Evolutionary conservation across 1,139 yeast species (phyloP).

Genomic region (Eremothecium gossypii): DNA sequence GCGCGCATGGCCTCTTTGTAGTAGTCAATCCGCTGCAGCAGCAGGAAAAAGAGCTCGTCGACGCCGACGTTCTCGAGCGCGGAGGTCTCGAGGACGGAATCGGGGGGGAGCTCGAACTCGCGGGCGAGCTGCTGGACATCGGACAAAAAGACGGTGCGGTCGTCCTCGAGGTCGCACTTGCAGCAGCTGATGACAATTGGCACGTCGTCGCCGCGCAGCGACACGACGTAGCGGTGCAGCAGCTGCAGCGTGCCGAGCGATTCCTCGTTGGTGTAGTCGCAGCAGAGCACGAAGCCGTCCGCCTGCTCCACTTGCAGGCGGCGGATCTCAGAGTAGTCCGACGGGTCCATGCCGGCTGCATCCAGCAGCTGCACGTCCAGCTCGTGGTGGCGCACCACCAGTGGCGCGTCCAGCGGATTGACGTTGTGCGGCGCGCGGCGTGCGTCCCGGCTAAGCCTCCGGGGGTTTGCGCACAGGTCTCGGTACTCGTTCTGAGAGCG

Average conservation of each 20-base stretch:
- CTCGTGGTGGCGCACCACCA: constrained; percentile 3
- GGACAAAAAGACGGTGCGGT: constrained; percentile 9
- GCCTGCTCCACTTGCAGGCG: constrained; percentile 21
- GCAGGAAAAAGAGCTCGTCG: constrained; percentile 10
- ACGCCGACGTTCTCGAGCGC: constrained; percentile 17
- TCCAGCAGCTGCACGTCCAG: constrained; percentile 22
- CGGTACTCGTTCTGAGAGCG: constrained; percentile 4
- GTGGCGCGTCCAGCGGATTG: constrained; percentile 2
- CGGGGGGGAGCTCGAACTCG: constrained; percentile 11
- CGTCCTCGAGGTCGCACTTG: constrained; percentile 17
- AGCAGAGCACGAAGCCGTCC: constrained; percentile 25
- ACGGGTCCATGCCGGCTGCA: constrained; percentile 16
- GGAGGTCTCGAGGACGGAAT: constrained; percentile 19
- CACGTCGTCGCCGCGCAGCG: constrained; percentile 14
- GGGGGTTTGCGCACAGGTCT: background rate
- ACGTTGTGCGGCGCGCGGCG: background rate
- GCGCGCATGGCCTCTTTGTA: constrained; percentile 10
- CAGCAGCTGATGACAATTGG: constrained; percentile 22
- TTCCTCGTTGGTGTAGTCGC: constrained; percentile 17
- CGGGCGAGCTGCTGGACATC: constrained; percentile 11
- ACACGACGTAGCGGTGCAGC: constrained; percentile 17
- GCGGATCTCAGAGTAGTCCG: constrained; percentile 19
- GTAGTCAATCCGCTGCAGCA: constrained; percentile 12
- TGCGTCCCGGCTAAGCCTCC: background rate
- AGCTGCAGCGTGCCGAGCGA: constrained; percentile 17